These are phyloP conservation scores for Phallus indusiatus DNA, from an alignment of 768 basidiomycete species.

Conservation along the genomic window DNA sequence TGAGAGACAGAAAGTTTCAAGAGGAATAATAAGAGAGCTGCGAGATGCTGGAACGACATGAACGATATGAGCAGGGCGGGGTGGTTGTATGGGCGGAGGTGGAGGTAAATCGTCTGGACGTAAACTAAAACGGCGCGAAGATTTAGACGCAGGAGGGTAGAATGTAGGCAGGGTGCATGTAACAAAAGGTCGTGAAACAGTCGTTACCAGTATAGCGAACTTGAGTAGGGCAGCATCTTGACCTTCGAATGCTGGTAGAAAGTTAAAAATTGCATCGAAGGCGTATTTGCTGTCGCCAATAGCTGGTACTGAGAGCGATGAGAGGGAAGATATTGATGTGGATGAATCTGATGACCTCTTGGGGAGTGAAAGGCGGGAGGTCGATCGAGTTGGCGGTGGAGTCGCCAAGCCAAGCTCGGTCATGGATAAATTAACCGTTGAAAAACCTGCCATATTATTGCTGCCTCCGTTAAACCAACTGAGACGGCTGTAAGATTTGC, in stretches of 20 bases:
- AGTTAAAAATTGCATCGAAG: slow-evolving; percentile 31
- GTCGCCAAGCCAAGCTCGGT: slow-evolving; percentile 17
- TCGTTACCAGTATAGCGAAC: slow-evolving; percentile 31
- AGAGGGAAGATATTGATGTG: slow-evolving; percentile 10
- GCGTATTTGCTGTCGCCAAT: slow-evolving; percentile 20
- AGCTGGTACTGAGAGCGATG: slow-evolving; percentile 9
- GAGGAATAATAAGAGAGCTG: slow-evolving; percentile 1
- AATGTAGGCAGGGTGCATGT: background rate
- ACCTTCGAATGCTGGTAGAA: slow-evolving; percentile 20
- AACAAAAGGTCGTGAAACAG: slow-evolving; percentile 29
- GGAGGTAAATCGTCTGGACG: slow-evolving; percentile 5
- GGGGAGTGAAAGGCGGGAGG: slow-evolving; percentile 10
- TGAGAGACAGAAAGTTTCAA: slow-evolving; percentile 29
- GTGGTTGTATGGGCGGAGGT: slow-evolving; percentile 1
- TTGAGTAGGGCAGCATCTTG: slow-evolving; percentile 27
- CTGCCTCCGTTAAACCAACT: background rate
- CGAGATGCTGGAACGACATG: slow-evolving; percentile 23
- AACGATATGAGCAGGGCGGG: slow-evolving; percentile 19
- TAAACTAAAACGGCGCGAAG: background rate
- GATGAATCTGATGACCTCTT: slow-evolving; percentile 1
- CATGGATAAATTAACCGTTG: background rate
- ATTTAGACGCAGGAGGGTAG: background rate
- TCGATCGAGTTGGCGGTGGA: slow-evolving; percentile 18
- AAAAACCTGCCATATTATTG: background rate
- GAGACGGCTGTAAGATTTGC: background rate